These are phyloP conservation scores for Botrytis tulipae DNA, from an alignment of 2,329 filamentous ascomycete genomes.

Conservation along the genomic window DNA sequence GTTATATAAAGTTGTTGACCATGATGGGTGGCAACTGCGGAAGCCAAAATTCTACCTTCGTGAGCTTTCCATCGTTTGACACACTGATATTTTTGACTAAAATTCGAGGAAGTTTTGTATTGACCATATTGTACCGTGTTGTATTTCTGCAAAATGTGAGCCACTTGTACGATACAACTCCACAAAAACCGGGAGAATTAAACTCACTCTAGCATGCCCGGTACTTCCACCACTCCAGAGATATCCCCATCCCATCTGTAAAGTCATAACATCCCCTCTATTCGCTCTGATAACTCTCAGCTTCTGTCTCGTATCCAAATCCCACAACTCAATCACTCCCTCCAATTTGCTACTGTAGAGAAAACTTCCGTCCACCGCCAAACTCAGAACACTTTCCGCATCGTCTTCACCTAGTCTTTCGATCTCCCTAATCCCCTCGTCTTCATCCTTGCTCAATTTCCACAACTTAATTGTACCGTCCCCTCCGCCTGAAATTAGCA, in stretches of 20 bases:
- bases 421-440: constrained; percentile 66
- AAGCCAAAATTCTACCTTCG: constrained; percentile 81
- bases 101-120: constrained; percentile 48
- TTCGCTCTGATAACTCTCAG: constrained; percentile 82
- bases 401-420: constrained; percentile 62
- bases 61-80: constrained; percentile 80
- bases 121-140: constrained; percentile 63
- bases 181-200: background rate
- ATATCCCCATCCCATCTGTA: constrained; percentile 81
- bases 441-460: constrained; percentile 58
- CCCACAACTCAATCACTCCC: constrained; percentile 93
- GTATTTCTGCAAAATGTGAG: constrained; percentile 52
- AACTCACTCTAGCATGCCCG: constrained; percentile 75
- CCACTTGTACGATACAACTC: background rate
- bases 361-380: constrained; percentile 86
- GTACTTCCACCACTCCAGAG: constrained; percentile 88
- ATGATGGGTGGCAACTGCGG: constrained; percentile 68
- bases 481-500: constrained; percentile 86
- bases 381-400: constrained; percentile 66
- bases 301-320: constrained; percentile 89
- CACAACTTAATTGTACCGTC: constrained; percentile 96
- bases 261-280: constrained; percentile 77
- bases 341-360: constrained; percentile 86
- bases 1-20: constrained; percentile 85
- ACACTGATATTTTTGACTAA: constrained; percentile 80